These are phyloP conservation scores for Magnaporthiopsis rhizophila DNA, from an alignment of 2,329 filamentous ascomycete species.

Conservation along the genomic window DNA sequence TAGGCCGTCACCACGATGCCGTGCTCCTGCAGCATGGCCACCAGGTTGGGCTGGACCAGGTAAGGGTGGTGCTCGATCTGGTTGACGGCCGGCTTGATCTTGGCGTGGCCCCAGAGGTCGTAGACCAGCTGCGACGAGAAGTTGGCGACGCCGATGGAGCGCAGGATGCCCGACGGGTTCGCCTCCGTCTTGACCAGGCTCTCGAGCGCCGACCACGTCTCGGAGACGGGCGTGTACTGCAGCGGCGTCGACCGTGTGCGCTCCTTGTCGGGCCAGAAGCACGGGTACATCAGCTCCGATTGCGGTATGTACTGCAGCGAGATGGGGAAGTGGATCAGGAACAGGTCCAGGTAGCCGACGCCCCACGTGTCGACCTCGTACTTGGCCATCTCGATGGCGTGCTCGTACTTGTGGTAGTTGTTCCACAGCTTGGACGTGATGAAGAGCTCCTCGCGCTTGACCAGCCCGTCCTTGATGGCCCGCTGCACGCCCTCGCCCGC, in stretches of 20 bases:
- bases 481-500: constrained; percentile 56
- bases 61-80: constrained; percentile 67
- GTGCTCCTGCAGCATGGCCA: constrained; percentile 48
- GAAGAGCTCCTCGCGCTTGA: constrained; percentile 58
- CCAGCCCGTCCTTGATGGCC: constrained; percentile 46
- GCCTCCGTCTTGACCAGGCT: constrained; percentile 36
- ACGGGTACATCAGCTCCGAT: constrained; percentile 29
- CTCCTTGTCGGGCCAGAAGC: constrained; percentile 33
- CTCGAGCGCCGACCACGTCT: constrained; percentile 49
- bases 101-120: constrained; percentile 40
- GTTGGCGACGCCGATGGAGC: constrained; percentile 53
- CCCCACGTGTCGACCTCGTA: constrained; percentile 46
- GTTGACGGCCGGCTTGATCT: constrained; percentile 41
- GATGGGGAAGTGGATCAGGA: constrained; percentile 12
- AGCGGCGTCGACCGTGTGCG: constrained; percentile 31
- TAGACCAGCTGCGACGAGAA: constrained; percentile 50
- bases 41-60: constrained; percentile 49
- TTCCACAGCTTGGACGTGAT: constrained; percentile 50
- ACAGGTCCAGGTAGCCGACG: constrained; percentile 21
- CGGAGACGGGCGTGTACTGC: constrained; percentile 39
- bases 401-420: constrained; percentile 53
- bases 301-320: constrained; percentile 28
- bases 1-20: constrained; percentile 56
- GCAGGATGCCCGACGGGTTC: constrained; percentile 36
- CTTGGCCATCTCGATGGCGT: constrained; percentile 53